Evolutionary conservation across 345 rosid genomes (phyloP), one percentile per base, ranked within the genome.

Genomic region (Passiflora organensis): DNA sequence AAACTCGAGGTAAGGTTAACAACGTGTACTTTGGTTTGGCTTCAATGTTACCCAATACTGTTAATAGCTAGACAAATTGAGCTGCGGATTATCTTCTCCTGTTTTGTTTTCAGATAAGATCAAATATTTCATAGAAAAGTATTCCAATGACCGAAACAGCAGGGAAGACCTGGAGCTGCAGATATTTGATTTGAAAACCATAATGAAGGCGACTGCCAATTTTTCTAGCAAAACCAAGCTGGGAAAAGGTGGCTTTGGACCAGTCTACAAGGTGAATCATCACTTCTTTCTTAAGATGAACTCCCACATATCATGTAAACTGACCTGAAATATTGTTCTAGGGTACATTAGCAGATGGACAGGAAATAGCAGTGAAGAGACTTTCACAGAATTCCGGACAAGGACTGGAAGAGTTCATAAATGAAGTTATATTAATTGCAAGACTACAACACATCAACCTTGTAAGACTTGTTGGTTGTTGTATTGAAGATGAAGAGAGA

Each of bases 361-460:
- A 62, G 56, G 80, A 78, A 66, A 73, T 81, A 11, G 86, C 81
- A 1, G 78, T 81, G 51, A 81, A 81, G 45, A 78, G 82, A 60
- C 76, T 78, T 16, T 76, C 83, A 0, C 41, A 13, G 47, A 55
- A 58, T 57, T 81, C 86, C 10, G 63, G 71, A 5, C 79, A 73
- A 22, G n/a, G n/a, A n/a, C n/a, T n/a, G n/a, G n/a, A n/a, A n/a
- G n/a, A n/a, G n/a, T n/a, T n/a, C n/a, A n/a, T 51, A 64, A 80
- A 69, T 18, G 84, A 80, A 43, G 79, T 71, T 2, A 65, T 51
- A 23, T 44, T 76, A 34, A 71, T 80, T 15, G 73, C 77, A 20
- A 76, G 76, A 66, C 76, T 80, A 44, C 84, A 76, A 46, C 81
- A 76, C 56, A 66, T 79, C 20, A 80, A 80, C 52, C 76, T 80